A percentile compares a stretch with the other conserved stretches of the same genome.
phyloP scores from a whole-genome alignment of 352 stramenopile species.

The Phytophthora idaei region DNA sequence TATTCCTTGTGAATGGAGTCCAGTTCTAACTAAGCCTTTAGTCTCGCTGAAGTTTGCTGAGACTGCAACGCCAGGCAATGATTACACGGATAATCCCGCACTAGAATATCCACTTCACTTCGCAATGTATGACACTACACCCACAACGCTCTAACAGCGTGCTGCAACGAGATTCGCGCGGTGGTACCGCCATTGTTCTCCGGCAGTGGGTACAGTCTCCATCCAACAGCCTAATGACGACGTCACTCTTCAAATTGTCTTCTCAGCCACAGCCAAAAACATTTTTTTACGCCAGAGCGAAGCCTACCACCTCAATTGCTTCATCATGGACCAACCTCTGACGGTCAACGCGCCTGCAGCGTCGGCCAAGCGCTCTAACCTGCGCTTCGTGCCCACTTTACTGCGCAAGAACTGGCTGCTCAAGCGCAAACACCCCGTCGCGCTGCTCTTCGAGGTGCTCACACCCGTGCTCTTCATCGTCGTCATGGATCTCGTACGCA shows the following conservation, averaged over 20 bases:
- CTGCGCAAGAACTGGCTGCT: conserved; percentile 84
- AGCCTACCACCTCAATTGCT: neutral
- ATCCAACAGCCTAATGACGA: neutral
- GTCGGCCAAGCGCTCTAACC: conserved; percentile 21
- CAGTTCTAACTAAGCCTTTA: too few species aligned
- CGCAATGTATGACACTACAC: conserved; percentile 1
- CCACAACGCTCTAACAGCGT: neutral
- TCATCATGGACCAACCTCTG: conserved; percentile 28
- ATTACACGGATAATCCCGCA: neutral
- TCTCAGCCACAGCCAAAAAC: neutral
- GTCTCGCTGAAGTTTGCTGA: too few species aligned
- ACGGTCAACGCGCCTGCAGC: conserved; percentile 13
- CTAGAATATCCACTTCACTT: conserved; percentile 19
- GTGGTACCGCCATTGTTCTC: neutral
- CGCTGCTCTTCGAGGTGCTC: conserved; percentile 61
- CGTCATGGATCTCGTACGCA: conserved; percentile 62
- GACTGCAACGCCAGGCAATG: neutral
- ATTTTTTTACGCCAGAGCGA: neutral
- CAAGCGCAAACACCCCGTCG: conserved; percentile 66
- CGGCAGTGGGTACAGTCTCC: conserved; percentile 11
- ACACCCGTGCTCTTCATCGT: conserved; percentile 65
- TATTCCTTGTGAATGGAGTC: too few species aligned
- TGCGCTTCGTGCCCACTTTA: conserved; percentile 60
- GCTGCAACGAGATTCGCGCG: neutral
- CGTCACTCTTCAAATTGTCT: conserved; percentile 21